Evolutionary conservation across 441 rosid genomes (phyloP).

Genomic region (Euphorbia celastroides): DNA sequence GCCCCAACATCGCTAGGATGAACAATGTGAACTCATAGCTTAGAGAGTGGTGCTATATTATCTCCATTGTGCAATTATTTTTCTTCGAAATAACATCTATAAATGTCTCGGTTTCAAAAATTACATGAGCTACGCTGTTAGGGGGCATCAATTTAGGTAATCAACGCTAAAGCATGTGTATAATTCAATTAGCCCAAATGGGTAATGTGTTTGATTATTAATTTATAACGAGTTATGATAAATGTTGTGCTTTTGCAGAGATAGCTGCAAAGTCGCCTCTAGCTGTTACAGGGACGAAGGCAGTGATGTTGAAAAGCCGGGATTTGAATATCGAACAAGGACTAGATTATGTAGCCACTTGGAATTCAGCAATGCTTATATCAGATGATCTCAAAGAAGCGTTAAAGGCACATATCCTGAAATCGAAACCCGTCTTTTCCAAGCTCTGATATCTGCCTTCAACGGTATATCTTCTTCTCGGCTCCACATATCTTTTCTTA

Average conservation of each 20-base stretch:
- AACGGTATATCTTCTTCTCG: not conserved
- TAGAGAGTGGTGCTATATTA: not conserved
- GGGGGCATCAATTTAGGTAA: no score
- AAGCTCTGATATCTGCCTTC: slow-evolving; percentile 42
- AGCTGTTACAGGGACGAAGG: slow-evolving; percentile 75
- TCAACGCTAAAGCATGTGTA: no score
- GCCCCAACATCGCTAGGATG: not conserved
- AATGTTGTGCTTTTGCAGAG: slow-evolving; percentile 30
- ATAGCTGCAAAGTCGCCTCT: slow-evolving; percentile 75
- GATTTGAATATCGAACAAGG: slow-evolving; percentile 76
- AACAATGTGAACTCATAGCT: not conserved
- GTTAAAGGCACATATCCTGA: slow-evolving; percentile 41
- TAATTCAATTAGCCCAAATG: no score
- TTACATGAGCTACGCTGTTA: no score
- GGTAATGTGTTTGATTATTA: not conserved
- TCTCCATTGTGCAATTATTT: not conserved
- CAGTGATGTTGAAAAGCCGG: slow-evolving; percentile 55
- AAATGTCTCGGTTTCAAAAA: no score
- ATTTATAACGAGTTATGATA: not conserved
- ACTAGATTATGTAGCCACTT: slow-evolving; percentile 75
- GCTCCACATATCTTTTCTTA: not conserved
- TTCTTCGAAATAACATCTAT: not conserved
- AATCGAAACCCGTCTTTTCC: slow-evolving; percentile 55
- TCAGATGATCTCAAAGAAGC: slow-evolving; percentile 71
- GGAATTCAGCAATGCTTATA: slow-evolving; percentile 81